phyloP scores from a whole-genome alignment of 306 rosid genomes.

The Macrotyloma uniflorum region DNA sequence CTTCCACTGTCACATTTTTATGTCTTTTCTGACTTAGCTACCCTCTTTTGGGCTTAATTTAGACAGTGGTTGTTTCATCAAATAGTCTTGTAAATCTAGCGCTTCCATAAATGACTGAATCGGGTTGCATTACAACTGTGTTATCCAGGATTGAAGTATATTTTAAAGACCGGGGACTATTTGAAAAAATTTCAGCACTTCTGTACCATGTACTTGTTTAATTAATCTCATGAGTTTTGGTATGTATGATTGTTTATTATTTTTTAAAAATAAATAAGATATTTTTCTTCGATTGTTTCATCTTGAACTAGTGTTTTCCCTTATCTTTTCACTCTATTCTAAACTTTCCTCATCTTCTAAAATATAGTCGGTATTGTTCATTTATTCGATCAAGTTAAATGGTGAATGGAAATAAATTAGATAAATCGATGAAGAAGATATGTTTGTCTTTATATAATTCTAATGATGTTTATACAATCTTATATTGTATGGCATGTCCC shows the following conservation, averaged over 20 bases:
- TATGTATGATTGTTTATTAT: background rate
- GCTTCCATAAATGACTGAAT: background rate
- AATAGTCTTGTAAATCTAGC: background rate
- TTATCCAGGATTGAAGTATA: background rate
- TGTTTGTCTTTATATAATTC: background rate
- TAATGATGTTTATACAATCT: too few species aligned
- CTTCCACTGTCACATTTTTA: conserved; percentile 18
- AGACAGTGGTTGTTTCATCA: conserved; percentile 3
- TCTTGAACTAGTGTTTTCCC: too few species aligned
- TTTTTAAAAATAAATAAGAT: background rate
- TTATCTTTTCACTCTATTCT: too few species aligned
- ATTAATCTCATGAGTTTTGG: background rate
- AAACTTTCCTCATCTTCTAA: too few species aligned
- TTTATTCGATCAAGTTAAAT: too few species aligned
- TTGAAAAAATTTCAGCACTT: background rate
- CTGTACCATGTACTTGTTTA: background rate
- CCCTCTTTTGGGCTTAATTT: conserved; percentile 9
- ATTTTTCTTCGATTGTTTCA: too few species aligned
- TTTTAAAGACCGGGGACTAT: background rate
- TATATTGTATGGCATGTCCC: too few species aligned
- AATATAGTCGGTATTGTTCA: too few species aligned
- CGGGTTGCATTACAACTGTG: background rate
- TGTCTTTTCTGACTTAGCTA: background rate
- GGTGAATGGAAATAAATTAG: background rate
- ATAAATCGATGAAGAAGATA: too few species aligned